Evolutionary conservation across 768 basidiomycete genomes (phyloP).

Genomic region (Trametes gibbosa): DNA sequence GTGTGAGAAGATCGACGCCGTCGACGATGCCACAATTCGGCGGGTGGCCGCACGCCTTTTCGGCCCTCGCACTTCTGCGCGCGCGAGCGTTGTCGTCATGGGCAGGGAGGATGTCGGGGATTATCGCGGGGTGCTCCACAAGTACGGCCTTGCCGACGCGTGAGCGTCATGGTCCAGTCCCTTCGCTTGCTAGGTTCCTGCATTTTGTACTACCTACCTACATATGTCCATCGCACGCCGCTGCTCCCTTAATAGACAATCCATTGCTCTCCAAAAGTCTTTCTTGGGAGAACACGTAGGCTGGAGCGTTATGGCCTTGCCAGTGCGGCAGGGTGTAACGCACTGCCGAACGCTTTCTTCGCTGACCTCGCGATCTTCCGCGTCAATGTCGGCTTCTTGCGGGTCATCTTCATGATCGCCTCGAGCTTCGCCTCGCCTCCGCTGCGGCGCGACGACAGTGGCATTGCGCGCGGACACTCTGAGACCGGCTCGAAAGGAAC

Average conservation of each 20-base stretch:
- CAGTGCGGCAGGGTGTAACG: not conserved
- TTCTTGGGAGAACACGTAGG: not conserved
- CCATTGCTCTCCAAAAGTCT: not conserved
- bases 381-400: not conserved
- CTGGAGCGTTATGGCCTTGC: not conserved
- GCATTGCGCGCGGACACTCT: not conserved
- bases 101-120: conserved; percentile 76
- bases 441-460: not conserved
- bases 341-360: not conserved
- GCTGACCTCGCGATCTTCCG: not conserved
- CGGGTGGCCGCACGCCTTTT: conserved; percentile 78
- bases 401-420: not conserved
- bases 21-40: conserved; percentile 67
- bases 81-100: conserved; percentile 80
- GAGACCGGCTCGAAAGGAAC: not conserved
- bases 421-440: not conserved
- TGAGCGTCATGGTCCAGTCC: not conserved
- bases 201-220: not conserved
- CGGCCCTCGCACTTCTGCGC: conserved; percentile 55
- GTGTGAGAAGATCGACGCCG: conserved; percentile 79
- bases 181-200: not conserved
- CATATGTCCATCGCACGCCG: not conserved
- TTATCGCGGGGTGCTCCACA: conserved; percentile 58
- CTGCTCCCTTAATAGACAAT: not conserved
- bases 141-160: conserved; percentile 59